Conservation (phyloP, 2,329 filamentous ascomycete genomes). For the Hymenoscyphus linearis region DNA sequence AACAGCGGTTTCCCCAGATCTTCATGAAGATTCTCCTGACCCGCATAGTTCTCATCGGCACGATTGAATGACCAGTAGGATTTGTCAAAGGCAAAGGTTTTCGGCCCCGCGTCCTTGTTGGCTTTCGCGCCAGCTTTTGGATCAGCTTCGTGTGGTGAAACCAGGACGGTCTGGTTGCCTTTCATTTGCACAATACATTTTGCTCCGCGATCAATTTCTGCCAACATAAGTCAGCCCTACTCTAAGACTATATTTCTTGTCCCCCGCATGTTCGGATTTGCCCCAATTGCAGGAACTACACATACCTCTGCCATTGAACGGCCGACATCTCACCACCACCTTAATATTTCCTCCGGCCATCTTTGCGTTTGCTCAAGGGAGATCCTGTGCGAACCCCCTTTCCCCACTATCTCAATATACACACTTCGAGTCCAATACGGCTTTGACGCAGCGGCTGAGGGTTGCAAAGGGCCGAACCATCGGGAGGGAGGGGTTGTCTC, state of each 20-base stretch:
- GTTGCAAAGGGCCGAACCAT: slow-evolving; percentile 5
- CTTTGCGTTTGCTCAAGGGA: slow-evolving; percentile 19
- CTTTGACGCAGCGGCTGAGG: slow-evolving; percentile 6
- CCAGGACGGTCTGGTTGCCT: slow-evolving; percentile 81
- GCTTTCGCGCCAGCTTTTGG: slow-evolving; percentile 51
- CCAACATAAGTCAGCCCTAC: slow-evolving; percentile 10
- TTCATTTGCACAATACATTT: slow-evolving; percentile 99
- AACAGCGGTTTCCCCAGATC: slow-evolving; percentile 86
- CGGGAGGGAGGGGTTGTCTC: not conserved
- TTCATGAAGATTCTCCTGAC: slow-evolving; percentile 81
- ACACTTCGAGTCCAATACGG: not conserved
- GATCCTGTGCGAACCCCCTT: slow-evolving; percentile 10
- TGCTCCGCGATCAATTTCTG: slow-evolving; percentile 85
- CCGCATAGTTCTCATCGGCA: slow-evolving; percentile 74
- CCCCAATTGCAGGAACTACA: not conserved
- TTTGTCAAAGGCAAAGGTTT: slow-evolving; percentile 91
- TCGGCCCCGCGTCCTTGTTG: slow-evolving; percentile 65
- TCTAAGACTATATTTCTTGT: not conserved
- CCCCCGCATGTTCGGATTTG: not conserved
- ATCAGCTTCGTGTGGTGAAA: slow-evolving; percentile 60
- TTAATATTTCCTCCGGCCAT: slow-evolving; percentile 86
- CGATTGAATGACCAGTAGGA: slow-evolving; percentile 98
- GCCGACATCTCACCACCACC: slow-evolving; percentile 94
- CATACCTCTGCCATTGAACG: slow-evolving; percentile 91
- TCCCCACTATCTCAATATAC: not conserved